phyloP scores from a whole-genome alignment of 2,329 filamentous ascomycete genomes.

The Geosmithia putterillii region DNA sequence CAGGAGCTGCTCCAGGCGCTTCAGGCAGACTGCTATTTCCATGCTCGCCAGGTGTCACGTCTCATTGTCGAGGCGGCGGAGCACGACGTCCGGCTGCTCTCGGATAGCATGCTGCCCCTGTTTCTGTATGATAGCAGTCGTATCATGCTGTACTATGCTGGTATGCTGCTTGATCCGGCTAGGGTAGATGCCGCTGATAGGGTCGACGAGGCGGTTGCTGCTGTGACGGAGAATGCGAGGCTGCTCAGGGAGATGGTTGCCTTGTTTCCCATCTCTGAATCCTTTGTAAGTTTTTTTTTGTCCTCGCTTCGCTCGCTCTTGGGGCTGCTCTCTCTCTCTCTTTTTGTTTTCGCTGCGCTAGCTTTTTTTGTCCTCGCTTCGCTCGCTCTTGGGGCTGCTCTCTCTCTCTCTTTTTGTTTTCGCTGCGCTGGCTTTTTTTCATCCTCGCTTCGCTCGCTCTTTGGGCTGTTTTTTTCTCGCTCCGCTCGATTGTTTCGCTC shows the following conservation, averaged over 20 bases:
- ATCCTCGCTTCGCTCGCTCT: no score
- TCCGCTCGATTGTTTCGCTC: no score
- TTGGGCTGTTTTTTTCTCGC: no score
- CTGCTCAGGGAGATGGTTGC: slow-evolving; percentile 22
- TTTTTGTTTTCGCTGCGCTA: no score
- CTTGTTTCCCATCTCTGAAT: slow-evolving; percentile 24
- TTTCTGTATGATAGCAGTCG: slow-evolving; percentile 34
- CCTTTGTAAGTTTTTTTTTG: slow-evolving; percentile 18
- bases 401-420: no score
- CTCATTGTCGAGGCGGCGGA: slow-evolving; percentile 25
- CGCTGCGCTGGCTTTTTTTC: no score
- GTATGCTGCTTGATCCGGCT: slow-evolving; percentile 23
- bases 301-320: no score
- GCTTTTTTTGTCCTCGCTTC: background rate
- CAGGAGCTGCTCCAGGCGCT: slow-evolving; percentile 20
- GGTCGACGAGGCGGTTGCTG: slow-evolving; percentile 22
- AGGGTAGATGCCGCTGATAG: slow-evolving; percentile 19
- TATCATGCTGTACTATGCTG: slow-evolving; percentile 35
- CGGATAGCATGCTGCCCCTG: slow-evolving; percentile 30
- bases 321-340: no score
- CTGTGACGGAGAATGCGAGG: slow-evolving; percentile 25
- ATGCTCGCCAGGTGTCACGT: slow-evolving; percentile 22
- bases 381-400: no score
- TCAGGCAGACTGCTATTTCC: slow-evolving; percentile 23
- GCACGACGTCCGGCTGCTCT: slow-evolving; percentile 25